Base-by-base conservation (phyloP, 257 asterid genomes). In the Solanum bukasovii region DNA sequence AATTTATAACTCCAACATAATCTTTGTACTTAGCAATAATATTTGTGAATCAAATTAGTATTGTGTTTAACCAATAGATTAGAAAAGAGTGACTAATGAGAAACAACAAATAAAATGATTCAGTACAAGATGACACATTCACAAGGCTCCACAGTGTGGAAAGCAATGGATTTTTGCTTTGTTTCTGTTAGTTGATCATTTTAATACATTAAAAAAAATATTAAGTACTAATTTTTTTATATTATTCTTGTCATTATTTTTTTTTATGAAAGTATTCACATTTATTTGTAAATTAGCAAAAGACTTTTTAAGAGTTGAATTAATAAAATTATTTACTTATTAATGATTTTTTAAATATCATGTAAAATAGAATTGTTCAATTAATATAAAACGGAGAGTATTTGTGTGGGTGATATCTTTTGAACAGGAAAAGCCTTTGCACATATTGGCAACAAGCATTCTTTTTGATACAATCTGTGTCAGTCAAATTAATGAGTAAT, bases 361-460 rank as follows among this genome's bases (percentile, higher is more conserved):
- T 6, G 2, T 0, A 49, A 49, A 49, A 49, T 49, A 6, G 0
- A 49, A 56, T 18, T 56, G 11, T 2, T 56, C 1, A 56, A 20
- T 56, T 56, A 56, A 56, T 56, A 56, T 52, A 18, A 52, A 18
- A 52, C 23, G 9, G 23, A 52, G 10, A 38, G 13, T 77, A 9
- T 13, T 77, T 77, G 63, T 14, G 5, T 13, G 63, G 63, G 84
- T 16, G n/a, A 25, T 25, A 44, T 16, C 25, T 78, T 44, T 14
- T 9, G 16, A 79, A 3, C 3, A 14, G 37, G 4, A 13, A 78
- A 78, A 13, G 3, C 8, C 2, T 42, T 44, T 79, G 65, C 9
- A 46, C 31, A n/a, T 77, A 9, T 40, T 29, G 23, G 84, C 63
- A 78, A 78, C 84, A 78, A 78, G 84, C 35, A 40, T 42, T 42